Base-by-base conservation (phyloP, 2,329 filamentous ascomycete genomes). In the Sclerotinia spermophila region DNA sequence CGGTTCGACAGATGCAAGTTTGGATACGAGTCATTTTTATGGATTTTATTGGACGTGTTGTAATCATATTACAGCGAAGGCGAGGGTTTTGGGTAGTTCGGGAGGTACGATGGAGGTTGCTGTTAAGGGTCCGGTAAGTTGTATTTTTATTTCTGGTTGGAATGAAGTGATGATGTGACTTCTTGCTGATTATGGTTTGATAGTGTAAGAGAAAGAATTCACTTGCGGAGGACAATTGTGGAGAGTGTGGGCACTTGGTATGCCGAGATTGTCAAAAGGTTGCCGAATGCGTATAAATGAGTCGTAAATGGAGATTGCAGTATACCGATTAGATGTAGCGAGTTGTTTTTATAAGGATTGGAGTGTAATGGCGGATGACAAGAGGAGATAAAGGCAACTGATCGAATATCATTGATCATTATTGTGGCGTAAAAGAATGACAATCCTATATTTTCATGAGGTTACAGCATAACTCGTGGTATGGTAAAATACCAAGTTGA, bases 191-290 rank as follows among this genome's bases (percentile, higher is more conserved):
- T 1, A 2, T 45, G 17, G 7, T 13, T 30, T 5, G 53, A 19
- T n/a, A 69, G 67, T 69, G 58, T 38, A 69, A 55, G 33, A 64
- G 35, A 27, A 69, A 30, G 10, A 64, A 64, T 11, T 64, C 58
- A 0, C 45, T 55, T 15, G 44, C 17, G 4, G 45, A 69, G 6
- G 44, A 53, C 24, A 53, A 19, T 35, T 69, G 67, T 64, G n/a
- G 17, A 65, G 67, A 69, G n/a, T 64, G 67, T 35, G 56, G 44
- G 1, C 56, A 69, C 42, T n/a, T 27, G 1, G 58, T 64, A 10
- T 69, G 58, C 64, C 19, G 6, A 33, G 7, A 40, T 2, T 69
- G 67, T 33, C 44, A 64, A 51, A 69, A 51, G 35, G 45, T 24
- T 24, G 62, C 62, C 15, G 45, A 65, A 24, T 65, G 62, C 15